Conservation (phyloP, 2,329 filamentous ascomycete genomes). For the Rosellinia necatrix region DNA sequence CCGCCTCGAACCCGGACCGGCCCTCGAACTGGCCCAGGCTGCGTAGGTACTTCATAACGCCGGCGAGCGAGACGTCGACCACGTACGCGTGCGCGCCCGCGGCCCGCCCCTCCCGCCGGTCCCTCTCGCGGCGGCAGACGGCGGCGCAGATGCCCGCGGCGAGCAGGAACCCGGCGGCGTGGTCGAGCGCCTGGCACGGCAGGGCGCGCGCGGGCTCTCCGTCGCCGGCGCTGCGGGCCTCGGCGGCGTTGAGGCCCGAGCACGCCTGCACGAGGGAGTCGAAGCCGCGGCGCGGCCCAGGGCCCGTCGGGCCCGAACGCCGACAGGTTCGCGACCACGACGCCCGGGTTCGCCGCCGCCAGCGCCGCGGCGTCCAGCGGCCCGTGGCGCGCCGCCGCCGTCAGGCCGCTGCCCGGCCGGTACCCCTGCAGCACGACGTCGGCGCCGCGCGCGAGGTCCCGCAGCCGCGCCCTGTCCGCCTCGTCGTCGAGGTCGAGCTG, state of each 20-base stretch:
- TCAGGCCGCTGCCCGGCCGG: slow-evolving; percentile 52
- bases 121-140: slow-evolving; percentile 50
- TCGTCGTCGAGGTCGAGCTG: slow-evolving; percentile 28
- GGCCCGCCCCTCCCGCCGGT: slow-evolving; percentile 37
- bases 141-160: slow-evolving; percentile 58
- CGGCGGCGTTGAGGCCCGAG: slow-evolving; percentile 59
- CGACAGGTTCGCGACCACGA: slow-evolving; percentile 43
- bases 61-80: slow-evolving; percentile 61
- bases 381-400: slow-evolving; percentile 49
- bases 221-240: slow-evolving; percentile 51
- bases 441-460: slow-evolving; percentile 40
- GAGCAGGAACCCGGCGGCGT: slow-evolving; percentile 59
- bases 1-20: slow-evolving; percentile 47
- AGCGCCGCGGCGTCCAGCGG: slow-evolving; percentile 28
- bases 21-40: slow-evolving; percentile 57
- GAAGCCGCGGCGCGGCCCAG: slow-evolving; percentile 50
- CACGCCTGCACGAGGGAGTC: slow-evolving; percentile 58
- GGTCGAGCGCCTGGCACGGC: slow-evolving; percentile 62
- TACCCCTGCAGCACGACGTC: slow-evolving; percentile 53
- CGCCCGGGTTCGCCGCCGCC: slow-evolving; percentile 8
- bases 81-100: slow-evolving; percentile 53
- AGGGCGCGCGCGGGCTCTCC: slow-evolving; percentile 47
- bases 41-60: slow-evolving; percentile 59
- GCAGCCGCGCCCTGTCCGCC: slow-evolving; percentile 34
- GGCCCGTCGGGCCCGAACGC: slow-evolving; percentile 55